These are phyloP conservation scores for Tolypocladium cylindrosporum DNA, from an alignment of 2,329 filamentous ascomycete species.

Conservation along the genomic window DNA sequence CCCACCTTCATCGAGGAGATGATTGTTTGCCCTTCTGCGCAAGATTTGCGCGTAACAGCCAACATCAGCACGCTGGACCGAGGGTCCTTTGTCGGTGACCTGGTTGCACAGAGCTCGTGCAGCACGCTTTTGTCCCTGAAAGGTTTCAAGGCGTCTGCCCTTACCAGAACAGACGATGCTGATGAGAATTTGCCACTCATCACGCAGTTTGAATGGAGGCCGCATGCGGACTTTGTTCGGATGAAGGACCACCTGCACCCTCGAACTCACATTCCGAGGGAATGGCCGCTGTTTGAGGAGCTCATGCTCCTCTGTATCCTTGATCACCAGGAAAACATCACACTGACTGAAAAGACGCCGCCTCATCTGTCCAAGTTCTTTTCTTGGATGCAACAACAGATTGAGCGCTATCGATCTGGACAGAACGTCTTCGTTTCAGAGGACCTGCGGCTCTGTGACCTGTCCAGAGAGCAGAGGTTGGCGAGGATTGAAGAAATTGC, in stretches of 20 bases:
- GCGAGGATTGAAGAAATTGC: conserved; percentile 1
- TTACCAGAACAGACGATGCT: background rate
- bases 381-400: conserved; percentile 1
- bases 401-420: conserved; percentile 1
- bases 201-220: conserved; percentile 18
- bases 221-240: conserved; percentile 19
- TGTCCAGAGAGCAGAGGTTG: background rate
- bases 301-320: conserved; percentile 12
- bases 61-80: background rate
- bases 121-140: too few species aligned
- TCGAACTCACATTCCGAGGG: conserved; percentile 1
- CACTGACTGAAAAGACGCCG: background rate
- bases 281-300: conserved; percentile 15
- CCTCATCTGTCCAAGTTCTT: conserved; percentile 8
- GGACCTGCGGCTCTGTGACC: background rate
- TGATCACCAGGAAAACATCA: conserved; percentile 2
- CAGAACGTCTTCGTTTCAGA: conserved; percentile 1
- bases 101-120: background rate
- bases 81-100: conserved; percentile 1
- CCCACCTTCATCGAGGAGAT: conserved; percentile 4
- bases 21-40: background rate
- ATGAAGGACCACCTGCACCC: conserved; percentile 12
- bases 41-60: background rate
- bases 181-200: conserved; percentile 14
- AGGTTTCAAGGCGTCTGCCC: too few species aligned